Percentiles rank a stretch among this genome's conserved stretches.
phyloP scores from a whole-genome alignment of 2,329 filamentous ascomycete genomes.

The Arachnomyces sp. region DNA sequence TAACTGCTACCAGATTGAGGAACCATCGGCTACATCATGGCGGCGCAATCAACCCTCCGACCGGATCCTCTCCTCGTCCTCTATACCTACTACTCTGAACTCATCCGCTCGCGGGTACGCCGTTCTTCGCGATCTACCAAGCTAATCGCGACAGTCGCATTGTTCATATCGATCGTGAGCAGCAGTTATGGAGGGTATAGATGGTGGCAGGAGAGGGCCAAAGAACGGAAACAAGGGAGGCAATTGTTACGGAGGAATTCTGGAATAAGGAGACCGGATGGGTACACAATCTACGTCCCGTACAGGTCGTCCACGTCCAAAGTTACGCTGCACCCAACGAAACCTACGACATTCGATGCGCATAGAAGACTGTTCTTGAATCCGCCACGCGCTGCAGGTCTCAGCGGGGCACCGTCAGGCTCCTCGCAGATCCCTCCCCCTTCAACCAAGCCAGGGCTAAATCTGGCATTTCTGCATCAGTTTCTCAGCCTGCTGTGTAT shows the following conservation, averaged over 20 bases:
- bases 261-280: slow-evolving; percentile 87
- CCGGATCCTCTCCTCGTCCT: slow-evolving; percentile 58
- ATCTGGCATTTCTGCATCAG: slow-evolving; percentile 92
- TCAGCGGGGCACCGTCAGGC: slow-evolving; percentile 54
- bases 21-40: slow-evolving; percentile 49
- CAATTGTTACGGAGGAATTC: slow-evolving; percentile 85
- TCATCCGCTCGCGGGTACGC: slow-evolving; percentile 45
- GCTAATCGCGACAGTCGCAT: slow-evolving; percentile 65
- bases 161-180: slow-evolving; percentile 70
- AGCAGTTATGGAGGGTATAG: slow-evolving; percentile 69
- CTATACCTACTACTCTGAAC: slow-evolving; percentile 41
- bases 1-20: slow-evolving; percentile 1
- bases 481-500: slow-evolving; percentile 94
- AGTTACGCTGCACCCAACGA: slow-evolving; percentile 83
- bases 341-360: slow-evolving; percentile 89
- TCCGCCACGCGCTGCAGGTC: slow-evolving; percentile 72
- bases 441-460: slow-evolving; percentile 87
- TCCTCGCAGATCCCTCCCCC: slow-evolving; percentile 65
- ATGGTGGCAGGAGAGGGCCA: slow-evolving; percentile 64
- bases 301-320: slow-evolving; percentile 72
- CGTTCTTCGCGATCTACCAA: slow-evolving; percentile 62
- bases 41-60: slow-evolving; percentile 76
- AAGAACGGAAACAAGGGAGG: slow-evolving; percentile 73
- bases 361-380: slow-evolving; percentile 89
- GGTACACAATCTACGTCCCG: slow-evolving; percentile 91